These are phyloP conservation scores for Pleurotus tuber-regium DNA, from an alignment of 768 basidiomycete species.

Conservation along the genomic window DNA sequence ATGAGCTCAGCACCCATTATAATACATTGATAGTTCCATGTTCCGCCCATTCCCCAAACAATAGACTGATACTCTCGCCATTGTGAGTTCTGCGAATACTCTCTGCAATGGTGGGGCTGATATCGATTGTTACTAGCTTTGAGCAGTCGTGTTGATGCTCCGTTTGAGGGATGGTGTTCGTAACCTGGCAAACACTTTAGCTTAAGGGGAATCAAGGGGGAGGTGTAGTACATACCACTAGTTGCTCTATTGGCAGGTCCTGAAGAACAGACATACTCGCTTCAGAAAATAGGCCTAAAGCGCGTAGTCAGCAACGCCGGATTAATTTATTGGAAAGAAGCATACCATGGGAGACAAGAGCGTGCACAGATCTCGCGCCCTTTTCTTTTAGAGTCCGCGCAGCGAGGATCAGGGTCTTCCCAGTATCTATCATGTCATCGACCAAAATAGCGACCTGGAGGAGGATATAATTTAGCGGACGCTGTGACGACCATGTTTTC, in stretches of 20 bases:
- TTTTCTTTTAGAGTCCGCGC: constrained; percentile 83
- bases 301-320: background rate
- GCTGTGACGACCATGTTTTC: too few relatives aligned
- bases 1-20: background rate
- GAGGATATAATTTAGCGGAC: too few relatives aligned
- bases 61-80: constrained; percentile 85
- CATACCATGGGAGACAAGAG: constrained; percentile 90
- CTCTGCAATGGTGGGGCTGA: constrained; percentile 91
- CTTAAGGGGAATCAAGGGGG: background rate
- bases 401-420: constrained; percentile 83
- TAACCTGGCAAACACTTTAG: constrained; percentile 52
- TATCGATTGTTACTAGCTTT: constrained; percentile 88
- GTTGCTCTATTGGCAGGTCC: constrained; percentile 72
- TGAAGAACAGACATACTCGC: constrained; percentile 66
- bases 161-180: constrained; percentile 90
- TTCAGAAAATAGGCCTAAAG: constrained; percentile 75
- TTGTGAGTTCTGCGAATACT: constrained; percentile 94
- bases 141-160: constrained; percentile 58
- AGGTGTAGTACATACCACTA: constrained; percentile 64
- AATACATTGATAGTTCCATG: constrained; percentile 35
- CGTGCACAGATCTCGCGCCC: constrained; percentile 85
- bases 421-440: constrained; percentile 99
- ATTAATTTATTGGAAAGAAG: constrained; percentile 11
- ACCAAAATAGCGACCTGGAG: constrained; percentile 86
- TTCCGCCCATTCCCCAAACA: constrained; percentile 84